Conservation (phyloP, 2,329 filamentous ascomycete genomes). For the Gyromitra esculenta region DNA sequence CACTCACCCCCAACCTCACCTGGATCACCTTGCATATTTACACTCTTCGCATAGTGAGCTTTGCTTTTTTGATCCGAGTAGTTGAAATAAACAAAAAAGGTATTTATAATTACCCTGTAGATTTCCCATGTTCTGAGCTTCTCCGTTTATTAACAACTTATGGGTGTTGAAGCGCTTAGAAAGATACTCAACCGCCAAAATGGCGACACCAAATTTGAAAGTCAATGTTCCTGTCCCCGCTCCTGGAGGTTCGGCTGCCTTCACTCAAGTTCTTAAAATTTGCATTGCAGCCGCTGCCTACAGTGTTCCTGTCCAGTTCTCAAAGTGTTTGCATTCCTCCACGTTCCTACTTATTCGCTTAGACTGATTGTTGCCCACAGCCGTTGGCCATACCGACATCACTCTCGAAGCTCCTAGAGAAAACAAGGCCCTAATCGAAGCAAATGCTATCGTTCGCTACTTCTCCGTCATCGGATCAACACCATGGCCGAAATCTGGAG, state of each 20-base stretch:
- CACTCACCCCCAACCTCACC: conserved; percentile 19
- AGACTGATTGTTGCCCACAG: conserved; percentile 48
- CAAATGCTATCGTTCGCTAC: conserved; percentile 58
- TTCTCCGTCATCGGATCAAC: conserved; percentile 55
- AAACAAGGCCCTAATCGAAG: conserved; percentile 56
- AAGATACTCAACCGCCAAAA: conserved; percentile 33
- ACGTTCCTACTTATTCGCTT: background rate
- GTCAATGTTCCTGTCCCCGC: conserved; percentile 57
- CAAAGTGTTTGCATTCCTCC: conserved; percentile 54
- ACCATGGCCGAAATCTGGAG: conserved; percentile 52
- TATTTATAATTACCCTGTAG: conserved; percentile 26
- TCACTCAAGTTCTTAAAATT: conserved; percentile 57
- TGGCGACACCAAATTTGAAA: conserved; percentile 55
- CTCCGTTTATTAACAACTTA: conserved; percentile 19
- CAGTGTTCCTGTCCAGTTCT: conserved; percentile 56
- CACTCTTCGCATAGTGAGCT: conserved; percentile 7
- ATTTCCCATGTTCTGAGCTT: background rate
- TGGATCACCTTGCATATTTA: conserved; percentile 18
- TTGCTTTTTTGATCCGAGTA: conserved; percentile 7
- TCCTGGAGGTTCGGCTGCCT: conserved; percentile 55
- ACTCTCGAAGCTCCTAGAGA: conserved; percentile 56
- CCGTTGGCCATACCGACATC: conserved; percentile 52
- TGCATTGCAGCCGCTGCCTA: conserved; percentile 57
- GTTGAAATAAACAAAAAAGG: background rate
- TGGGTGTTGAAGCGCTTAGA: conserved; percentile 5